A percentile compares a stretch with the other conserved stretches of the same genome.
phyloP scores from a whole-genome alignment of 2,329 filamentous ascomycete genomes.

The Neospermospora avenae region DNA sequence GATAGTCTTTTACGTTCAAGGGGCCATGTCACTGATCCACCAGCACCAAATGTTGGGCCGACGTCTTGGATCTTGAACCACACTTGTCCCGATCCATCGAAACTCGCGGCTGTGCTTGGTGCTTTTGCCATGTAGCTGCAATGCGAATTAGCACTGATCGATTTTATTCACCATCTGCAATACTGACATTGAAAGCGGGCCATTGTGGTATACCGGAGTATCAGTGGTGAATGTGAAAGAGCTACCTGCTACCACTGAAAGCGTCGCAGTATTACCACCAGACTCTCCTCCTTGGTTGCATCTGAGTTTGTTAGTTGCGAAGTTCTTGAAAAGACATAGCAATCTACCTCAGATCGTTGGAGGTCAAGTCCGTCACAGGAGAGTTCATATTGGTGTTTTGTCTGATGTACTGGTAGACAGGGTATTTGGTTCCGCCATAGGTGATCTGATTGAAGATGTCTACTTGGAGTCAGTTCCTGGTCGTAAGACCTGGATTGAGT shows the following conservation, averaged over 20 bases:
- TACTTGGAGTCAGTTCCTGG: conserved; percentile 9
- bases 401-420: conserved; percentile 50
- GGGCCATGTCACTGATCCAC: conserved; percentile 27
- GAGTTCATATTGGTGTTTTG: conserved; percentile 46
- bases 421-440: conserved; percentile 22
- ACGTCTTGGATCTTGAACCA: conserved; percentile 40
- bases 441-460: conserved; percentile 31
- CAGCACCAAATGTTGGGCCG: conserved; percentile 30
- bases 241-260: conserved; percentile 37
- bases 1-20: conserved; percentile 24
- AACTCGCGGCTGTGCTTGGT: conserved; percentile 34
- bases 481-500: not conserved
- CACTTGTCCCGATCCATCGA: conserved; percentile 36
- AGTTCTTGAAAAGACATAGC: conserved; percentile 23
- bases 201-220: conserved; percentile 36
- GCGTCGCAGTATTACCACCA: conserved; percentile 23
- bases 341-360: conserved; percentile 22
- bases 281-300: conserved; percentile 41
- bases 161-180: too few relatives aligned
- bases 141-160: not conserved
- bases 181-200: conserved; percentile 33
- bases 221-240: conserved; percentile 47
- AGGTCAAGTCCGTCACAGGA: conserved; percentile 38
- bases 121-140: conserved; percentile 37
- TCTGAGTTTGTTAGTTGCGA: conserved; percentile 44